These are phyloP conservation scores for Aspergillus novoparasiticus DNA, from an alignment of 2,329 filamentous ascomycete genomes.

Conservation along the genomic window DNA sequence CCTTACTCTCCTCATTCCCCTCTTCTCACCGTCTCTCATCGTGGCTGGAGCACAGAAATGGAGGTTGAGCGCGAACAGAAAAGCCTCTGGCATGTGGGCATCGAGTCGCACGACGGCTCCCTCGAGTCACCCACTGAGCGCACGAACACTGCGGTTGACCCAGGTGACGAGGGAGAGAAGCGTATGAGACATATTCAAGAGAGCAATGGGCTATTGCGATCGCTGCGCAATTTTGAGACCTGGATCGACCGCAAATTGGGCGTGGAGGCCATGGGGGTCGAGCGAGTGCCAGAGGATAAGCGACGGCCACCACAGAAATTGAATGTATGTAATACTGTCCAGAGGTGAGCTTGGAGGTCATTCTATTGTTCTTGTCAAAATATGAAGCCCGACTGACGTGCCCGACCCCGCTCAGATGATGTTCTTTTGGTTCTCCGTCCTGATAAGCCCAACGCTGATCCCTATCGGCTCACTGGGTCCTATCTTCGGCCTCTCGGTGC, in stretches of 20 bases:
- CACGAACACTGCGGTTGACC: neutral
- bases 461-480: constrained; percentile 29
- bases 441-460: constrained; percentile 19
- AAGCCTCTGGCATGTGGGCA: constrained; percentile 4
- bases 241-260: constrained; percentile 5
- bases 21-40: neutral
- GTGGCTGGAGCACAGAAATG: neutral
- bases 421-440: constrained; percentile 28
- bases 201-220: neutral
- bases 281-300: constrained; percentile 7
- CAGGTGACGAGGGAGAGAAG: neutral
- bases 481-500: constrained; percentile 28
- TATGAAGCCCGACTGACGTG: neutral
- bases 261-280: constrained; percentile 8
- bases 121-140: neutral
- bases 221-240: constrained; percentile 4
- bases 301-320: constrained; percentile 1
- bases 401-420: constrained; percentile 8
- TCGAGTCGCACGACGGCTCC: neutral
- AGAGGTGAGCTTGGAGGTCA: neutral
- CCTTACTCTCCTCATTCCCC: too few species aligned
- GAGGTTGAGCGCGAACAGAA: neutral
- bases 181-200: neutral
- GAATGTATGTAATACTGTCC: constrained; percentile 1
- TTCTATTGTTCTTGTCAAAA: neutral